Conservation (phyloP, 169 alveolate species). For the Eimeria sp. region DNA sequence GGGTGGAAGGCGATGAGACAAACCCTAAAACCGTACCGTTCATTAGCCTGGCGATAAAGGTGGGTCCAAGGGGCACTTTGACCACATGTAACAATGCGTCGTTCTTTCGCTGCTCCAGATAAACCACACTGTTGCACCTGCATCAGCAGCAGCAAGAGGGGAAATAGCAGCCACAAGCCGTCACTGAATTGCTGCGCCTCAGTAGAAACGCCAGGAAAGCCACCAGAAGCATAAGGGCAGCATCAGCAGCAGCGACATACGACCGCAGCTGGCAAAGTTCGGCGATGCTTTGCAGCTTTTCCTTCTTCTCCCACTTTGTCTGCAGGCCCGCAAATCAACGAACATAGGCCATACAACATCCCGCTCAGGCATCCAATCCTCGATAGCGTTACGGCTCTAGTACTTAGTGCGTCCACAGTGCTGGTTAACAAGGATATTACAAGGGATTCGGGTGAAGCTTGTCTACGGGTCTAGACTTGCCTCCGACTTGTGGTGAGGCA, state of each 20-base stretch:
- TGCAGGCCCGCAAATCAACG: slow-evolving; percentile 64
- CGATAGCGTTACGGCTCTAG: not conserved
- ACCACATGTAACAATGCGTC: slow-evolving; percentile 96
- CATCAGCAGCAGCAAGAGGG: not conserved
- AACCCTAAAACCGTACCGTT: slow-evolving; percentile 84
- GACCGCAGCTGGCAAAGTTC: slow-evolving; percentile 90
- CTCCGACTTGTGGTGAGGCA: slow-evolving; percentile 99
- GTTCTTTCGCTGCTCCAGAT: slow-evolving; percentile 85
- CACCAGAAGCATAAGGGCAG: not conserved
- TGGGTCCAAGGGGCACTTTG: slow-evolving; percentile 97
- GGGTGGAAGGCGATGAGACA: not conserved
- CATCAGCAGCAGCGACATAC: not conserved
- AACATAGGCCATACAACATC: not conserved
- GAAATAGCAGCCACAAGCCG: slow-evolving; percentile 83
- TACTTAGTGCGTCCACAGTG: not conserved
- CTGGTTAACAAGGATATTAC: not conserved
- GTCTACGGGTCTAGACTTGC: slow-evolving; percentile 75
- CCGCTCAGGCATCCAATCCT: not conserved
- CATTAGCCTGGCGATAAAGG: slow-evolving; percentile 94
- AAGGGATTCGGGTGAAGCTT: slow-evolving; percentile 86
- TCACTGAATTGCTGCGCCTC: slow-evolving; percentile 81
- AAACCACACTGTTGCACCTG: slow-evolving; percentile 84
- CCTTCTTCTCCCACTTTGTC: slow-evolving; percentile 94
- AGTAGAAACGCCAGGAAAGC: slow-evolving; percentile 9
- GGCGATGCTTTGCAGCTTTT: slow-evolving; percentile 89